phyloP scores from a whole-genome alignment of 345 rosid species.

The Litchi chinensis region DNA sequence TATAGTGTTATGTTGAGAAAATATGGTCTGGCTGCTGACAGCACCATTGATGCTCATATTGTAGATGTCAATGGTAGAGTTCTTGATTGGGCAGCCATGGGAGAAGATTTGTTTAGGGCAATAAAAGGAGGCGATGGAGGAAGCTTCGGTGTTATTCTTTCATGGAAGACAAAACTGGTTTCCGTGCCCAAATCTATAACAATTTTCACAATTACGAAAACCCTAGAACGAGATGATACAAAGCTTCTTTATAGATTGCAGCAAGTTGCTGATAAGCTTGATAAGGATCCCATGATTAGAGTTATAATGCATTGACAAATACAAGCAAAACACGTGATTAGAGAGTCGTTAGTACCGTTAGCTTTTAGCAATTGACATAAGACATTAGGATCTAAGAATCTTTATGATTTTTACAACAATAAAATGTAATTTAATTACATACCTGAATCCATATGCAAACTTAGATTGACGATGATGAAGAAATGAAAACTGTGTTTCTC shows the following conservation, averaged over 20 bases:
- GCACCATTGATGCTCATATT: background rate
- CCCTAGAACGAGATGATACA: background rate
- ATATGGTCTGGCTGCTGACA: conserved; percentile 5
- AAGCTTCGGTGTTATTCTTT: conserved; percentile 33
- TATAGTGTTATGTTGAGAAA: background rate
- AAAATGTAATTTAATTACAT: no score
- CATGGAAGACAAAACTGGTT: conserved; percentile 64
- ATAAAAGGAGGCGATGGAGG: background rate
- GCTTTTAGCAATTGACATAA: no score
- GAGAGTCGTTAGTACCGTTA: conserved; percentile 39
- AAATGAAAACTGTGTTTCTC: no score
- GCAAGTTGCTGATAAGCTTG: background rate
- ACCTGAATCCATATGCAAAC: no score
- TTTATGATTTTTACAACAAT: no score
- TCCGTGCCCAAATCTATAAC: conserved; percentile 58
- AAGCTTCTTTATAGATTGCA: background rate
- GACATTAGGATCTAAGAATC: no score
- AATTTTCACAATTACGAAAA: background rate
- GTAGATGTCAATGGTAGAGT: background rate
- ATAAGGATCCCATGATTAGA: conserved; percentile 30
- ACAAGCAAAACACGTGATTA: conserved; percentile 10
- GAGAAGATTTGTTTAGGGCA: background rate
- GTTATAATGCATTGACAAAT: conserved; percentile 19
- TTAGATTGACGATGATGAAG: no score
- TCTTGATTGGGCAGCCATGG: background rate